Evolutionary conservation across 306 rosid genomes (phyloP), one percentile per base, ranked within the genome.

Genomic region (Vigna radiata): DNA sequence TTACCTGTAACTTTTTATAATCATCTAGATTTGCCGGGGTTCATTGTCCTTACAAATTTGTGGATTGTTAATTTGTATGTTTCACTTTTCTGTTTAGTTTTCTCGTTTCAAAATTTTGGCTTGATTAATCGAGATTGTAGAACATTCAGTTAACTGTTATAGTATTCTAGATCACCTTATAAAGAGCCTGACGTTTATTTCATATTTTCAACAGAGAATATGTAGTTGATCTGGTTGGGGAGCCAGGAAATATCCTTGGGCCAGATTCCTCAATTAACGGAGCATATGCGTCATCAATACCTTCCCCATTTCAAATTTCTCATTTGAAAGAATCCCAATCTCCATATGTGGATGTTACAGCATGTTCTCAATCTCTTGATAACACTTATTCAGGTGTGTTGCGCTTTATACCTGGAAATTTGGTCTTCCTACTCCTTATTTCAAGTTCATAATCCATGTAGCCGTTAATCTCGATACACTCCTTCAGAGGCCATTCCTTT

Each of bases 251-350:
- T 80, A 79, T 96, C 69, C 90, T 81, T 52, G 90, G 90, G 73
- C 99, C 99, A 66, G 98, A 96, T 84, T 96, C 99, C 41, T 88
- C 94, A 37, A 90, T 96, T 62, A 96, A 96, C 73, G 99, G 98
- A 83, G 96, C 90, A 67, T 86, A 85, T 68, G 85, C 83, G 70
- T 86, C 97, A 83, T 80, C 94, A 6, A 72, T 82, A 79, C 96
- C 97, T 82, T 96, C 98, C 23, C 96, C 94, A 46, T 81, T 91
- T 79, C 93, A 85, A 61, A 65, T 88, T 74, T 88, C 96, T 86
- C 91, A 91, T 85, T 86, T 88, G 46, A 96, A 84, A 80, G 97
- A 88, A 76, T 91, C 62, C 71, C 93, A 83, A 66, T 90, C 86
- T 37, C 89, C 92, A 37, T 81, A 85, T 69, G 64, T 50, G 81